Percentiles rank a stretch among this genome's conserved stretches.
Conservation (phyloP, 2,329 filamentous ascomycete genomes). For the Colletotrichum sansevieriae region DNA sequence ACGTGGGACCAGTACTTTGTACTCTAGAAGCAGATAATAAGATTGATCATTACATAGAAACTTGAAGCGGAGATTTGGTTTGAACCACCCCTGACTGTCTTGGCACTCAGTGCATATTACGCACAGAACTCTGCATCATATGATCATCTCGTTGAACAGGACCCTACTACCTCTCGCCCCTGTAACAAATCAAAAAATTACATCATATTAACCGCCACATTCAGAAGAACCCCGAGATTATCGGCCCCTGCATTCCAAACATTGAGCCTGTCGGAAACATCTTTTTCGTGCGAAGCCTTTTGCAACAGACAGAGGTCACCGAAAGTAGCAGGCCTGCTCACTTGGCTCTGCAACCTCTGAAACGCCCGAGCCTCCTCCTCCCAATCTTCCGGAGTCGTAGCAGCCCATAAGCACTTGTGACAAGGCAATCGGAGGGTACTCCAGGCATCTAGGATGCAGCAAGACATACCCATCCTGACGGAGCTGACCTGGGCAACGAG, state of each 20-base stretch:
- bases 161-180: no score
- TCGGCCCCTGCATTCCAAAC: slow-evolving; percentile 36
- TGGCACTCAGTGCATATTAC: no score
- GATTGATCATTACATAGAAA: no score
- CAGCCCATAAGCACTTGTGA: slow-evolving; percentile 25
- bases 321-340: background rate
- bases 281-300: background rate
- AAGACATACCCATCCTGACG: slow-evolving; percentile 14
- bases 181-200: background rate
- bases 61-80: no score
- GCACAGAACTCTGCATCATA: no score
- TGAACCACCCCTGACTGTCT: no score
- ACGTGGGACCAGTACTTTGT: no score
- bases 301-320: slow-evolving; percentile 19
- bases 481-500: slow-evolving; percentile 30
- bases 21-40: no score
- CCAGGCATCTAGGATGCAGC: slow-evolving; percentile 28
- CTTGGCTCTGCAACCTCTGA: background rate
- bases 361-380: slow-evolving; percentile 16
- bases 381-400: slow-evolving; percentile 23
- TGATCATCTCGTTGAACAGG: no score
- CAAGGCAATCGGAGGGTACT: slow-evolving; percentile 20
- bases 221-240: slow-evolving; percentile 33
- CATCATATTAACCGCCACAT: slow-evolving; percentile 13
- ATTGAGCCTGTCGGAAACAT: slow-evolving; percentile 12